Conservation (phyloP, 108 stramenopile genomes). For the Cyclostephanos tholiformis region DNA sequence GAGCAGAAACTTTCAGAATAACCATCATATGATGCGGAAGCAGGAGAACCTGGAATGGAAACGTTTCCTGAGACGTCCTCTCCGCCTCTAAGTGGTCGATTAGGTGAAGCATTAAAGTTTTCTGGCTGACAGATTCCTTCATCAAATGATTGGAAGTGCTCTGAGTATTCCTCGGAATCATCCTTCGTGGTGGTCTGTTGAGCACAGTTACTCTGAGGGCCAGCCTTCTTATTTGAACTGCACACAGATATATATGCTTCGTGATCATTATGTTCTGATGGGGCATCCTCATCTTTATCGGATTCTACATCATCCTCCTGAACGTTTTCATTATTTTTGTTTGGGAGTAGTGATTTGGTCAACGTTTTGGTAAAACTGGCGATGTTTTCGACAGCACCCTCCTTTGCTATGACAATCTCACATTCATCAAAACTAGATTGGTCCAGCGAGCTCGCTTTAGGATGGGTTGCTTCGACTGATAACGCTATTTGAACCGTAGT, state of each 20-base stretch:
- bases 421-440: neutral
- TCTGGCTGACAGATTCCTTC: slow-evolving; percentile 5
- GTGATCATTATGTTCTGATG: neutral
- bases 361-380: neutral
- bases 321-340: neutral
- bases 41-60: slow-evolving; percentile 8
- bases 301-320: neutral
- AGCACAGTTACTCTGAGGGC: neutral
- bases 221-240: neutral
- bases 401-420: neutral
- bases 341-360: neutral
- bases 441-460: neutral
- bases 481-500: neutral
- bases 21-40: slow-evolving; percentile 1
- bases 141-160: neutral
- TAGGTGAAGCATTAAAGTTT: neutral
- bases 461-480: neutral
- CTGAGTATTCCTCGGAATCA: slow-evolving; percentile 6
- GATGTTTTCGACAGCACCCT: neutral
- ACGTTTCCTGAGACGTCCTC: neutral
- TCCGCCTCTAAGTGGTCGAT: neutral
- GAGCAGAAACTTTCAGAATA: slow-evolving; percentile 13
- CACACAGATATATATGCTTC: neutral
- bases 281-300: neutral
- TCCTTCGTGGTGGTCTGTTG: neutral